phyloP scores from a whole-genome alignment of 1,284 basidiomycete genomes.

The Termitomyces sp. region DNA sequence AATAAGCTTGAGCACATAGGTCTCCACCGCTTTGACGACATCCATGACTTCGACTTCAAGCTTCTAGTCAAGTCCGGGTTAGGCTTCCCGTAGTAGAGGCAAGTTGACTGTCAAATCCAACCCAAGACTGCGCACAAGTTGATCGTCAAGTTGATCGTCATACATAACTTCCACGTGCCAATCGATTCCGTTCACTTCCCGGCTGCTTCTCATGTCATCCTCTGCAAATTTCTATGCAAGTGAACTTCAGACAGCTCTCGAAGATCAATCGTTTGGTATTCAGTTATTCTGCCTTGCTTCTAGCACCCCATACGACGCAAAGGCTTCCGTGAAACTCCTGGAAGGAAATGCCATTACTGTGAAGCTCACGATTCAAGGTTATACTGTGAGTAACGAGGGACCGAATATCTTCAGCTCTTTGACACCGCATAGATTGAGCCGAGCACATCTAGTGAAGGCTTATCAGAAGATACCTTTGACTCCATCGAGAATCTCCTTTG shows the following conservation, averaged over 20 bases:
- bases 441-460: conserved; percentile 8
- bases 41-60: conserved; percentile 61
- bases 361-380: conserved; percentile 48
- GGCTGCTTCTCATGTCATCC: conserved; percentile 10
- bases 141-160: neutral
- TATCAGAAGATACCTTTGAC: conserved; percentile 36
- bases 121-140: neutral
- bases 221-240: conserved; percentile 39
- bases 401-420: conserved; percentile 3
- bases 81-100: neutral
- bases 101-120: neutral
- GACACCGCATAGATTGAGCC: conserved; percentile 19
- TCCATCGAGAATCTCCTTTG: conserved; percentile 52
- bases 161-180: neutral
- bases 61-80: neutral
- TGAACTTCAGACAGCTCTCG: conserved; percentile 51
- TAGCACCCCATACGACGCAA: conserved; percentile 40
- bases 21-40: conserved; percentile 91
- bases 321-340: conserved; percentile 47
- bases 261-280: conserved; percentile 58
- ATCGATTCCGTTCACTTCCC: neutral
- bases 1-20: conserved; percentile 90
- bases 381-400: conserved; percentile 34
- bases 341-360: conserved; percentile 47
- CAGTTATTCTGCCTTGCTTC: conserved; percentile 36